Evolutionary conservation across 2,329 filamentous ascomycete species (phyloP), one percentile per base, ranked within the genome.

Genomic region (Xylaria sp.): DNA sequence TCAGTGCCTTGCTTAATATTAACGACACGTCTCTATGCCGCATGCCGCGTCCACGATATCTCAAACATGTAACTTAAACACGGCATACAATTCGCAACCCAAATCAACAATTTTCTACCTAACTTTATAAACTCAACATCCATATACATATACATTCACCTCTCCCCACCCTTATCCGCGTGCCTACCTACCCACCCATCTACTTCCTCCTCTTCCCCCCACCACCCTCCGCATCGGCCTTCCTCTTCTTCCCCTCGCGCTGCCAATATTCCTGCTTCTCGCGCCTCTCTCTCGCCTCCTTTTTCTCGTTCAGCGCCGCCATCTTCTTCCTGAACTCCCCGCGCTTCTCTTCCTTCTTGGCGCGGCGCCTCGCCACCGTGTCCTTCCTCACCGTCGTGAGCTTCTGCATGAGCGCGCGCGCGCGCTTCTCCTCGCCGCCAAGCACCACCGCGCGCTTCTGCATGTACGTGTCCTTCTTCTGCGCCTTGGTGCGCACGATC

Each of bases 231-330:
- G 81, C 81, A 1, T 39, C 32, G 3, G 14, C 30, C 30, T 81
- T 83, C 71, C 87, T 81, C 82, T 89, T 89, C 84, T 91, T 93
- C 9, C 96, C 96, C 82, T 99, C 97, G 75, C 90, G 90, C 75
- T 89, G 86, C 96, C 96, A 99, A 78, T 90, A 99, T 75, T 97
- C 94, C 79, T 97, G 92, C 78, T 90, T 92, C 84, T 99, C 95
- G 75, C 89, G 89, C 88, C 94, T 97, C 85, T 98, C 94, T 61
- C 94, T 85, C 69, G 90, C 93, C 66, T 87, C 88, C 82, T 93
- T 92, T 89, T 94, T 97, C 86, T 97, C 94, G 76, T 90, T 86
- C 76, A 90, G 90, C 77, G 93, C 93, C 7, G 89, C 91, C 48
- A 98, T 87, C 85, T 93, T 96, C 82, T 92, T 92, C 74, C 91